Conservation (phyloP, 169 alveolate genomes). For the Plasmodium knowlesi region DNA sequence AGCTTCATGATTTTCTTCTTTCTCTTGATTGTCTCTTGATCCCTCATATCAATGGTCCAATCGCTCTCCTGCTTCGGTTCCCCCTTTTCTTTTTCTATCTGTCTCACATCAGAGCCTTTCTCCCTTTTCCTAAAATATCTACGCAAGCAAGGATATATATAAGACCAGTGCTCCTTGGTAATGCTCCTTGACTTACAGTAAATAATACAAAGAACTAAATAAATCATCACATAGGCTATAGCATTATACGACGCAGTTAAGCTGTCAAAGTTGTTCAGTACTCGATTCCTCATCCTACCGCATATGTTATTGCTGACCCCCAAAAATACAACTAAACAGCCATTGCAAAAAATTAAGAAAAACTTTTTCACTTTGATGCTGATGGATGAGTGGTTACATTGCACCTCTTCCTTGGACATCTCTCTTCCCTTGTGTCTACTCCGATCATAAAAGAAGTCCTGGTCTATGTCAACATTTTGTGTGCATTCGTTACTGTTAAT, state of each 20-base stretch:
- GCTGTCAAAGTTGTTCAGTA: conserved; percentile 56
- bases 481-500: background rate
- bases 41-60: background rate
- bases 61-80: background rate
- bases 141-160: conserved; percentile 58
- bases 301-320: conserved; percentile 68
- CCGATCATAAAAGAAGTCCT: background rate
- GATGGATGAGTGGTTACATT: background rate
- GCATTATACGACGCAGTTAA: conserved; percentile 73
- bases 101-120: background rate
- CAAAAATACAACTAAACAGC: conserved; percentile 64
- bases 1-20: conserved; percentile 24
- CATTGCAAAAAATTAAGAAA: conserved; percentile 54
- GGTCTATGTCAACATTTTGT: background rate
- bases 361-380: conserved; percentile 18
- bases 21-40: background rate
- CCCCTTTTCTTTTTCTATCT: background rate
- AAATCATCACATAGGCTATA: conserved; percentile 43
- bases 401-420: background rate
- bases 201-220: conserved; percentile 27
- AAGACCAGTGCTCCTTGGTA: conserved; percentile 37
- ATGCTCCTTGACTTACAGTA: conserved; percentile 16
- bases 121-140: conserved; percentile 4
- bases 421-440: background rate
- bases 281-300: conserved; percentile 64